Conservation (phyloP, 1,284 basidiomycete genomes). For the Ceratobasidium sp. region DNA sequence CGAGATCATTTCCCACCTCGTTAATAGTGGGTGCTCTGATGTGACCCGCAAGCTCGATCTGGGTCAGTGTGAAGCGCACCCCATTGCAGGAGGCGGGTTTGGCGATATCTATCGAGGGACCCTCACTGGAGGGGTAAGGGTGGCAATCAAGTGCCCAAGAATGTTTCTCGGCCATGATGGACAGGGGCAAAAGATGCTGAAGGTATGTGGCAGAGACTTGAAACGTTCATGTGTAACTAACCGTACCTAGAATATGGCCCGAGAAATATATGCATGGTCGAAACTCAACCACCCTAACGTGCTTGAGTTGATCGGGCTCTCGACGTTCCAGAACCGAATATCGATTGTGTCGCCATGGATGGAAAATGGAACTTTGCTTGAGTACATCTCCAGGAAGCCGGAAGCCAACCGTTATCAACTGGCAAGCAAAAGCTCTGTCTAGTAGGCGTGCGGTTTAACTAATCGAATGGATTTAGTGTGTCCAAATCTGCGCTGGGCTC, state of each 20-base stretch:
- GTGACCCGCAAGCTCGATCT: neutral
- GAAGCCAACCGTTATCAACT: neutral
- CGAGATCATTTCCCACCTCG: neutral
- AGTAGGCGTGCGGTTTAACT: neutral
- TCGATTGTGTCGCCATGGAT: constrained; percentile 13
- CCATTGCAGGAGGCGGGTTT: constrained; percentile 1
- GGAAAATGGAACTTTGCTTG: constrained; percentile 1
- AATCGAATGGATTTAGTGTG: neutral
- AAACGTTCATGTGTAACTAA: too few species aligned
- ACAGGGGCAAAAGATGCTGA: neutral
- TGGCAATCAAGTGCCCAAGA: constrained; percentile 4
- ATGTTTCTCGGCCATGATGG: too few species aligned
- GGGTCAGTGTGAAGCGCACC: neutral
- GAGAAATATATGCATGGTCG: constrained; percentile 30
- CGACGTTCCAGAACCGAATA: neutral
- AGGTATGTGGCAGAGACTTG: neutral
- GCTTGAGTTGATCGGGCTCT: constrained; percentile 7
- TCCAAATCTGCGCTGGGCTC: neutral
- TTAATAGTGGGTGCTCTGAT: neutral
- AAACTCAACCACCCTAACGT: constrained; percentile 20
- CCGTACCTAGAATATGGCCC: constrained; percentile 3
- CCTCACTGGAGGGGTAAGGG: neutral
- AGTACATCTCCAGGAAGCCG: neutral
- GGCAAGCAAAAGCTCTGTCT: neutral
- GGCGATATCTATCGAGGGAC: neutral